phyloP scores from a whole-genome alignment of 2,329 filamentous ascomycete species.

The Colletotrichum noveboracense region DNA sequence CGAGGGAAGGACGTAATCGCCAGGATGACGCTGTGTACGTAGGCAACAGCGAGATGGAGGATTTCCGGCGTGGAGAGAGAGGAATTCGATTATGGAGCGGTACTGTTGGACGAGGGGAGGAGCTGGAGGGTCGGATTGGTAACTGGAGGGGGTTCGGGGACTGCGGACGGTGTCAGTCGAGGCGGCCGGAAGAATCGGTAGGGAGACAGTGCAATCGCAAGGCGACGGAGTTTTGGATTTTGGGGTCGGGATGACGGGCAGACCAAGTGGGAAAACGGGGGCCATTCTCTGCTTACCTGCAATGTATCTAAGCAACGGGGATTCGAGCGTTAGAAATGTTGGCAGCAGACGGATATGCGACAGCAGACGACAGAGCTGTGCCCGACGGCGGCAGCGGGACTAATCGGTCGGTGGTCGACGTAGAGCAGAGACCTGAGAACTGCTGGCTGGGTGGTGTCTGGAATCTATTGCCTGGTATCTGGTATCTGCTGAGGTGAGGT shows the following conservation, averaged over 20 bases:
- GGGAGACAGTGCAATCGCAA: background rate
- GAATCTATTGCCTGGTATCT: background rate
- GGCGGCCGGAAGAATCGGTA: constrained; percentile 16
- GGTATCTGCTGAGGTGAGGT: background rate
- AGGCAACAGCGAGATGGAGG: background rate
- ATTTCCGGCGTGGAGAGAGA: background rate
- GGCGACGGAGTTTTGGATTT: background rate
- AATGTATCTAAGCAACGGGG: background rate
- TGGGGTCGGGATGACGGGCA: background rate
- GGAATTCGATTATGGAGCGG: background rate
- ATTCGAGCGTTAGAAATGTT: background rate
- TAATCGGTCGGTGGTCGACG: background rate
- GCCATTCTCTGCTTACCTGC: background rate
- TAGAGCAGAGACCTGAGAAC: background rate
- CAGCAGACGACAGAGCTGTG: background rate
- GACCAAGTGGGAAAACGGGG: background rate
- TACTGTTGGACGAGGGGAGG: background rate
- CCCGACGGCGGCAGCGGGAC: background rate
- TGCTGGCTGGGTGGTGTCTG: constrained; percentile 4
- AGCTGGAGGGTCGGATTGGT: background rate
- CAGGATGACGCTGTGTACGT: background rate
- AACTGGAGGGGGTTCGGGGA: constrained; percentile 6
- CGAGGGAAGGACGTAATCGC: background rate
- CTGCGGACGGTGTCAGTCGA: constrained; percentile 13
- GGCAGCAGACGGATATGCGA: background rate